Base-by-base conservation (phyloP, 768 basidiomycete genomes). In the Boletus coccyginus region DNA sequence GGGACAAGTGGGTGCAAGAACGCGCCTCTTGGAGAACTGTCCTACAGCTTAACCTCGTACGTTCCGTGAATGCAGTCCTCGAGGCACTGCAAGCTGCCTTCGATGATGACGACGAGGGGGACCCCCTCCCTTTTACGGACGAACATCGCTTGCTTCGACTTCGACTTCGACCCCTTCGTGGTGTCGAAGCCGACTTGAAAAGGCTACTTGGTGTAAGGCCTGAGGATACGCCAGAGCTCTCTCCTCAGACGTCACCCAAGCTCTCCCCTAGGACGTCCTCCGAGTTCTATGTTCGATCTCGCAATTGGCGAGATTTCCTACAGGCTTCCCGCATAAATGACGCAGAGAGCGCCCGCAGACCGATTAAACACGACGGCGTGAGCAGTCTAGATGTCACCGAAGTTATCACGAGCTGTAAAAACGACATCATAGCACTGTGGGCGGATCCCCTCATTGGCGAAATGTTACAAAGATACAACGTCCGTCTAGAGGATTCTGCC, bases 41-140 rank as follows among this genome's bases (percentile, higher is more conserved):
- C 54, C 81, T 92, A 13, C 89, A 90, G 59, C 84, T 92, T 52
- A 92, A 92, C 69, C 79, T 92, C 61, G 82, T 92, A 38, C 85
- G 82, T 49, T 85, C 86, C 40, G 79, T 90, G 61, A 85, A 82
- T 43, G 74, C 75, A 57, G 84, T 92, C 56, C 79, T 90, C 56
- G 79, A 81, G 50, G 77, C 83, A 52, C 70, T 92, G 50, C 77
- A 83, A 61, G 72, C 75, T 6, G 85, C 85, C 48, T 71, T 85
- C 59, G 75, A 76, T 4, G 71, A 77, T 7, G 55, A 66, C 6
- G 75, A 76, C 13, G 65, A 61, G 3, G 63, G 67, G 12, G 69
- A 71, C 21, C 52, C 66, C 8, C 64, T 77, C 52, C 70, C 70
- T n/a, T 80, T 85, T 57, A 77, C 76, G 31, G 82, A 82, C 61